Conservation (phyloP, 306 rosid species). For the Comarum palustre region DNA sequence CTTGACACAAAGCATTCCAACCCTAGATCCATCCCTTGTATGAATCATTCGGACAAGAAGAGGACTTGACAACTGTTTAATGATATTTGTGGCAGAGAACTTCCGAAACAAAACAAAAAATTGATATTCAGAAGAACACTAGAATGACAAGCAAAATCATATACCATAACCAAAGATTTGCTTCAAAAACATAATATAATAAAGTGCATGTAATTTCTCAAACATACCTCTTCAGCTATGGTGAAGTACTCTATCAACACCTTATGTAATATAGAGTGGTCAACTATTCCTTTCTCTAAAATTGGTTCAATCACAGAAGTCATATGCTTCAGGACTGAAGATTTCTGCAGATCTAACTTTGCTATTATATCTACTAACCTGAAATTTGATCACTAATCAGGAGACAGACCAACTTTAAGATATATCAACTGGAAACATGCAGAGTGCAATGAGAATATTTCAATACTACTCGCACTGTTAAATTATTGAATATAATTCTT, state of each 20-base stretch:
- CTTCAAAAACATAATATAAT: not conserved
- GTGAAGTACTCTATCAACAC: constrained; percentile 69
- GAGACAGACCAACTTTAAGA: constrained; percentile 9
- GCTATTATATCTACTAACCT: constrained; percentile 73
- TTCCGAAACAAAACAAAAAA: constrained; percentile 27
- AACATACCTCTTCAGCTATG: constrained; percentile 76
- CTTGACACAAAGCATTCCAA: constrained; percentile 78
- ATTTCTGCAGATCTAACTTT: constrained; percentile 71
- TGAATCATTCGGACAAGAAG: constrained; percentile 81
- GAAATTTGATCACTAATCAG: constrained; percentile 29
- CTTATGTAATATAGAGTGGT: constrained; percentile 85
- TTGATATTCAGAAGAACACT: constrained; percentile 36
- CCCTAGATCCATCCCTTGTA: constrained; percentile 81
- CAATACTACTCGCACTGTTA: not conserved
- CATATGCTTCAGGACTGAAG: constrained; percentile 80
- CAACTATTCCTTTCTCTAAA: constrained; percentile 94
- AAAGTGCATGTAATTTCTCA: not conserved
- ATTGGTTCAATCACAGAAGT: constrained; percentile 74
- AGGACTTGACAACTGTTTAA: constrained; percentile 71
- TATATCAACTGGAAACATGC: not conserved
- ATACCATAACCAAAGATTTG: not conserved
- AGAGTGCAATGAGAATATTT: not conserved
- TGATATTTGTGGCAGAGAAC: constrained; percentile 79
- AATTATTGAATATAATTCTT: constrained; percentile 13
- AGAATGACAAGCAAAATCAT: constrained; percentile 9